Base-by-base conservation (phyloP, 2,329 filamentous ascomycete genomes). In the Magnaporthiopsis rhizophila region DNA sequence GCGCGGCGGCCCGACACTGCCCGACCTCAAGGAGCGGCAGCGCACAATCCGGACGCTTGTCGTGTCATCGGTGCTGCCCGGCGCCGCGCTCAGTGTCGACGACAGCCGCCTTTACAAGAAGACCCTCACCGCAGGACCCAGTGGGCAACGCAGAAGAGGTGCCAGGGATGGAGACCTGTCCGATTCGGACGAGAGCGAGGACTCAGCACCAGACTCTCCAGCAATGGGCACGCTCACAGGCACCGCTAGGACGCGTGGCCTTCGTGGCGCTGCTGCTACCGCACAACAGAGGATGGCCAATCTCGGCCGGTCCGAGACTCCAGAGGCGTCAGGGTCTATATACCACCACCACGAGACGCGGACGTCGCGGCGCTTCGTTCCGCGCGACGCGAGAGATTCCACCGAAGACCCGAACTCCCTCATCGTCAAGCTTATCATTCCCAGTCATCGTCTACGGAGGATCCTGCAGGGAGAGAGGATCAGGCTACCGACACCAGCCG, bases 21-120 rank as follows among this genome's bases (percentile, higher is more conserved):
- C 95, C n/a, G 95, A 99, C 77, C 86, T 99, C 65, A 97, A 96
- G 74, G 95, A 99, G 71, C 86, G 93, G 64, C 94, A 95, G 77
- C 87, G 94, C 62, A 98, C 95, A 0, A 94, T 98, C 65, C 87
- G 95, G 60, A 97, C 94, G 0, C 83, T 97, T 69, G 85, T 98
- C 63, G 92, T 99, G 1, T 97, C 94, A 12, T 93, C 91, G 3
- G 92, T 96, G 26, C 85, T 99, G 65, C 95, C 95, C 21, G 95
- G 94, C 30, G 91, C 92, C 5, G 94, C 90, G 5, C 80, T 86
- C 64, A 85, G 85, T 3, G 79, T 96, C 59, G 93, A 97, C 67
- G 91, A 95, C 59, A 96, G 91, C 71, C 86, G 92, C 59, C 82
- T 98, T 7, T 96, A 90, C 79, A 97, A 97, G 78, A 86, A 89